Base-by-base conservation (phyloP, 176 grass and related monocot genomes). In the Ampelocalamus luodianensis region DNA sequence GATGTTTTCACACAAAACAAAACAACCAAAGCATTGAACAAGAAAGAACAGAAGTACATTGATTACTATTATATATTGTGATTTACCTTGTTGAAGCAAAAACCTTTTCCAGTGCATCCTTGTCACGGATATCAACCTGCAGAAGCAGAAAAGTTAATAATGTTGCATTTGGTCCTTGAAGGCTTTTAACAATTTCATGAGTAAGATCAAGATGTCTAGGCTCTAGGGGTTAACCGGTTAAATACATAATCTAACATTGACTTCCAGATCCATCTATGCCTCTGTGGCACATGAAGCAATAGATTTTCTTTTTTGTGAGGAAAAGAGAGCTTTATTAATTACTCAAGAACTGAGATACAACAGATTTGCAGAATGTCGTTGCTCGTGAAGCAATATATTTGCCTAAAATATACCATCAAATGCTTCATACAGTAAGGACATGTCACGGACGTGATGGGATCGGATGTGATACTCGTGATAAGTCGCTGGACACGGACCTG, bases 41-140 rank as follows among this genome's bases (percentile, higher is more conserved):
- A 55, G 16, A 76, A 71, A 64, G 42, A 80, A 75, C 36, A 85
- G 10, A 82, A 46, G 59, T 68, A 63, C 3, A 77, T 29, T 23
- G 26, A 46, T 16, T 72, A 40, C 5, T 77, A 58, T 24, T 60
- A 39, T 59, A 71, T 18, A 79, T 34, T 40, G 46, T 79, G 67
- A 0, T 82, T 86, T 93, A 98, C 96, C 89, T 90, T 80, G 90
- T 84, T 58, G 89, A 98, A 86, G 85, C 38, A 83, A 98, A 98
- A 87, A 98, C 74, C 40, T 80, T 78, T 62, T 95, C 80, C 34
- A 98, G 76, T 44, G 87, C 93, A 60, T 75, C 85, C 86, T 91
- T 95, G 58, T 98, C 87, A 69, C 91, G 93, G 18, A 98, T 85
- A 83, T 98, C 96, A 85, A 92, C 74, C 96, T 98, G 89, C 80